Evolutionary conservation across 768 basidiomycete species (phyloP), one percentile per base, ranked within the genome.

Genomic region (Clitopilus passeckerianus): DNA sequence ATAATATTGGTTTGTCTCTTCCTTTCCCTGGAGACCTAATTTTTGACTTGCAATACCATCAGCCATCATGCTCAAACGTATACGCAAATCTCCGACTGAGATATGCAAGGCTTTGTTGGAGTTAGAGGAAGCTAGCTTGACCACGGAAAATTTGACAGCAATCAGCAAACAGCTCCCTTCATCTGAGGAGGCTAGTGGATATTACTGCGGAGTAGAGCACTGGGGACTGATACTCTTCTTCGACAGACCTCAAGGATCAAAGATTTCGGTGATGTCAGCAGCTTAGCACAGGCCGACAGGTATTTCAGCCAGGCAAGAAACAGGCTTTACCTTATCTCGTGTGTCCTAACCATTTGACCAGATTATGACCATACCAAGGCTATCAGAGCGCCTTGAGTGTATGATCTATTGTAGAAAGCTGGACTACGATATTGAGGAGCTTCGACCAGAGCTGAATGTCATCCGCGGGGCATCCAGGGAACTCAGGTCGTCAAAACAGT

Each of bases 341-440:
- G 37, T 24, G 20, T 30, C 27, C 34, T 65, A 50, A 70, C 22
- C 64, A 35, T 24, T 9, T 1, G 20, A 33, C 18, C 50, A 95
- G 91, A 89, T 95, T 57, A 87, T 87, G 77, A 73, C 74, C 0
- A 87, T 96, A 34, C 91, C 93, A 1, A 79, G 91, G 22, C 80
- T 96, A 9, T 67, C 82, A 2, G 81, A 88, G 61, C 83, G 95
- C 5, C 68, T 95, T 23, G 85, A 89, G 5, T 90, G 87, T 66
- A 94, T 96, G 89, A 67, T 93, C 12, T 95, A 90, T 70, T 84
- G 92, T 10, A 80, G 85, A n/a, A 86, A 85, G 63, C 79, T 96
- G 14, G 91, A 95, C 54, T 68, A 93, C 46, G 91, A 93, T 43
- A 78, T 94, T 34, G 90, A 86, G 60, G 94, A 98, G 74, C 79